phyloP scores from a whole-genome alignment of 1,284 basidiomycete genomes.

The Austroboletus niveus region DNA sequence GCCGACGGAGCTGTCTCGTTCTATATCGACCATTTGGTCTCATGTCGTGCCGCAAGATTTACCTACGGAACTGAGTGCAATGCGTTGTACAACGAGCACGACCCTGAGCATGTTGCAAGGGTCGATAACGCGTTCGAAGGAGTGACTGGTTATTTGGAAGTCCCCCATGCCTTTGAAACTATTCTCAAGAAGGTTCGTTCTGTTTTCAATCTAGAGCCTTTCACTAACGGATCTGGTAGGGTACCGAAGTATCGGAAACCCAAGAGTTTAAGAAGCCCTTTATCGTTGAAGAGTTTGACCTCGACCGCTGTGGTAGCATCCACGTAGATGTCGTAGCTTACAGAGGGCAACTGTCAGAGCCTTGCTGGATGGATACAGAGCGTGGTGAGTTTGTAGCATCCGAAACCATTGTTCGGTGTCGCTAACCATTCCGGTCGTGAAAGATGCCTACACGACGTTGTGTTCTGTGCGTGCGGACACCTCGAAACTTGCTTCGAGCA shows the following conservation, averaged over 20 bases:
- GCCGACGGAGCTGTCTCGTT: constrained; percentile 53
- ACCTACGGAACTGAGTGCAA: constrained; percentile 40
- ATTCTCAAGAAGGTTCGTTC: constrained; percentile 31
- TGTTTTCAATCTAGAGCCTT: not conserved
- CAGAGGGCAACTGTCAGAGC: constrained; percentile 17
- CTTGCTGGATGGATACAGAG: constrained; percentile 21
- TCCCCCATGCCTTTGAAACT: constrained; percentile 26
- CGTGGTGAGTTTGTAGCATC: constrained; percentile 12
- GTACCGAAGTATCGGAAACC: constrained; percentile 30
- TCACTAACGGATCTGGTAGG: constrained; percentile 15
- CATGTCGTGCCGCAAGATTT: constrained; percentile 40
- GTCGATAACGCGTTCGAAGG: constrained; percentile 9
- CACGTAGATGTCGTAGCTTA: constrained; percentile 25
- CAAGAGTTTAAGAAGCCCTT: constrained; percentile 34
- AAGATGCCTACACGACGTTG: constrained; percentile 34
- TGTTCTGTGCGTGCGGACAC: constrained; percentile 38
- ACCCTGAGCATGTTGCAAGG: constrained; percentile 37
- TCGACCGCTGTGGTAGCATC: constrained; percentile 18
- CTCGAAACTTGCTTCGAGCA: constrained; percentile 25
- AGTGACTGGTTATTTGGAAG: constrained; percentile 15
- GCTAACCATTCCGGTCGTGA: not conserved
- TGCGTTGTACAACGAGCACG: constrained; percentile 27
- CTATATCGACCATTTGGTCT: constrained; percentile 48
- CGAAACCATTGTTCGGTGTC: not conserved
- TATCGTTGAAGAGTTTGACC: constrained; percentile 17